These are phyloP conservation scores for Tilletia caries DNA, from an alignment of 1,284 basidiomycete genomes.

Conservation along the genomic window DNA sequence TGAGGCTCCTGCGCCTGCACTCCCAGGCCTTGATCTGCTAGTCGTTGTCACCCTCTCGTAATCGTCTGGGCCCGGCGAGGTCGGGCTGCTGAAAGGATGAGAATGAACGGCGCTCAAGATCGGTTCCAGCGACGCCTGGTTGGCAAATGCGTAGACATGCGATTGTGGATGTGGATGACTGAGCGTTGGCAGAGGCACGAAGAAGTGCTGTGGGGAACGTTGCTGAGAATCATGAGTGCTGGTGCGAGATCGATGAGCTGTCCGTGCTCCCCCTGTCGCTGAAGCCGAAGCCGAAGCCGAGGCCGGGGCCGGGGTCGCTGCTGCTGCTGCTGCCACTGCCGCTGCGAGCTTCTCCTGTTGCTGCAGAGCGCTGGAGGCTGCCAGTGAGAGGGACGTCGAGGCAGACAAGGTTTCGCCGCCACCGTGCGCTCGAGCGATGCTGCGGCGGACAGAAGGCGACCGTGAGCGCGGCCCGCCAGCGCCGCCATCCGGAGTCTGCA, in stretches of 20 bases:
- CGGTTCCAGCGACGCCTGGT: constrained; percentile 10
- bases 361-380: background rate
- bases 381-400: too few relatives aligned
- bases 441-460: background rate
- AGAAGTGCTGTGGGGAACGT: background rate
- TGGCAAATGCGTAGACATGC: constrained; percentile 1
- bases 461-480: background rate
- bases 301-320: background rate
- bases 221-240: background rate
- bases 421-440: background rate
- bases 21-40: background rate
- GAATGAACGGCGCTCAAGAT: background rate
- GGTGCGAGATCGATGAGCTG: background rate
- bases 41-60: background rate
- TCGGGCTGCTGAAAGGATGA: background rate
- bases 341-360: background rate
- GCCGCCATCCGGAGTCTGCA: constrained; percentile 4
- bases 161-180: constrained; percentile 12
- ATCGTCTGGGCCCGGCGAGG: background rate
- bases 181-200: background rate
- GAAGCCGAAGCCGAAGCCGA: background rate
- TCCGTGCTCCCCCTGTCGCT: background rate
- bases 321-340: background rate
- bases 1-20: background rate
- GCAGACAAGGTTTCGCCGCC: too few relatives aligned